phyloP scores from a whole-genome alignment of 2,329 filamentous ascomycete genomes.

The Zymoseptoria pseudotritici region DNA sequence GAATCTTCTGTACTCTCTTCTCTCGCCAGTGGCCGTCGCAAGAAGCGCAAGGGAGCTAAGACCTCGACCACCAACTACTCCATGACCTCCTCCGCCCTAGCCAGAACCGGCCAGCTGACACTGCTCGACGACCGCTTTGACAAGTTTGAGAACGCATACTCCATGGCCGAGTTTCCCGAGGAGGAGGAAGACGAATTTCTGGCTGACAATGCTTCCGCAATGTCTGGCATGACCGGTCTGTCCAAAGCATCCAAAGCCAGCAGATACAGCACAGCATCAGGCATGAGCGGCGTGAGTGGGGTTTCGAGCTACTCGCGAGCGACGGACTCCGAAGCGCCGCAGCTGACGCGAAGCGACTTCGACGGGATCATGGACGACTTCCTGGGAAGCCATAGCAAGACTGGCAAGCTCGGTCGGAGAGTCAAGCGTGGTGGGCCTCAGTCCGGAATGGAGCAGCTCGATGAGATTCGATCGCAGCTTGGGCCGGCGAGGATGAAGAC shows the following conservation, averaged over 20 bases:
- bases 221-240: conserved; percentile 44
- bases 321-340: conserved; percentile 34
- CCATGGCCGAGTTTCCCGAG: conserved; percentile 34
- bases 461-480: conserved; percentile 75
- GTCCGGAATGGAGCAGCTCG: conserved; percentile 78
- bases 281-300: conserved; percentile 32
- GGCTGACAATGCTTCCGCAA: conserved; percentile 38
- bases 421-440: conserved; percentile 72
- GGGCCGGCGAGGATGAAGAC: conserved; percentile 38
- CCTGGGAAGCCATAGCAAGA: conserved; percentile 63
- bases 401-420: conserved; percentile 56
- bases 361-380: conserved; percentile 91
- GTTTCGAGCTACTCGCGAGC: conserved; percentile 28
- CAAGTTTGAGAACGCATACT: conserved; percentile 74
- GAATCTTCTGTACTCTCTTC: conserved; percentile 64
- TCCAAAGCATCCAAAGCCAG: conserved; percentile 38
- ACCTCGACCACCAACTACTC: conserved; percentile 82
- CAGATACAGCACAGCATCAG: conserved; percentile 29
- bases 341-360: conserved; percentile 67
- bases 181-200: conserved; percentile 24
- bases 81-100: conserved; percentile 82
- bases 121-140: conserved; percentile 88
- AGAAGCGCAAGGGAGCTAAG: conserved; percentile 92
- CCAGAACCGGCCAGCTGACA: conserved; percentile 78
- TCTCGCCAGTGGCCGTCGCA: conserved; percentile 69